Base-by-base conservation (phyloP, 1,284 basidiomycete species). In the Paramarasmius palmivorus region DNA sequence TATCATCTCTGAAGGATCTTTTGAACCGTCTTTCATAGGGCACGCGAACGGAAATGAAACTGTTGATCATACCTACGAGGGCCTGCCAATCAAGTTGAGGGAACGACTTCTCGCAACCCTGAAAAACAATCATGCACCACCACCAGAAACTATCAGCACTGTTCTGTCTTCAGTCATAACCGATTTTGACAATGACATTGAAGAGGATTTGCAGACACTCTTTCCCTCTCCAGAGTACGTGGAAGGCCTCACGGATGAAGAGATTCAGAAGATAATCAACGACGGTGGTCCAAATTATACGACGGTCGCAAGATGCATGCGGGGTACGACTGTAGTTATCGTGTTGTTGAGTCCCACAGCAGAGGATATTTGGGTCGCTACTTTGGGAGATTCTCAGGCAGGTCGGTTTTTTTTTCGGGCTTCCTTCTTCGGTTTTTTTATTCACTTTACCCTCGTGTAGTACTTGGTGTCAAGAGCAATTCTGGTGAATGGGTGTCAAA, bases 241-340 rank as follows among this genome's bases (percentile, higher is more conserved):
- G 44, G 34, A 54, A 63, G 35, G n/a, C 57, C 65, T 69, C 49
- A 65, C 70, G 4, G 70, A 75, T 52, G 68, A 68, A 22, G 68
- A 76, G 25, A 70, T 80, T 32, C 58, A 59, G 15, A 56, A 59
- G 10, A 67, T 74, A 29, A 68, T 78, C 52, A 76, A 72, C 53
- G 61, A 68, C 49, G 48, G 48, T 6, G 14, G 60, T 1, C 49
- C 50, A 42, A 73, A 73, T 52, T 61, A 65, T 42, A 54, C 57
- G 9, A 70, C 68, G 52, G 60, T 72, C 14, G 50, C 68, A 42
- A 63, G 68, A 15, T 63, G 65, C 50, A 69, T 72, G 68, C 63
- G 66, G 22, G 73, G 73, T 14, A 67, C 69, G 3, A 74, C 73
- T 0, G 71, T 64, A 1, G 57, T 73, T 8, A 52, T 73, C 17